These are phyloP conservation scores for Salmacisia buchloeana DNA, from an alignment of 1,284 basidiomycete species.

Conservation along the genomic window DNA sequence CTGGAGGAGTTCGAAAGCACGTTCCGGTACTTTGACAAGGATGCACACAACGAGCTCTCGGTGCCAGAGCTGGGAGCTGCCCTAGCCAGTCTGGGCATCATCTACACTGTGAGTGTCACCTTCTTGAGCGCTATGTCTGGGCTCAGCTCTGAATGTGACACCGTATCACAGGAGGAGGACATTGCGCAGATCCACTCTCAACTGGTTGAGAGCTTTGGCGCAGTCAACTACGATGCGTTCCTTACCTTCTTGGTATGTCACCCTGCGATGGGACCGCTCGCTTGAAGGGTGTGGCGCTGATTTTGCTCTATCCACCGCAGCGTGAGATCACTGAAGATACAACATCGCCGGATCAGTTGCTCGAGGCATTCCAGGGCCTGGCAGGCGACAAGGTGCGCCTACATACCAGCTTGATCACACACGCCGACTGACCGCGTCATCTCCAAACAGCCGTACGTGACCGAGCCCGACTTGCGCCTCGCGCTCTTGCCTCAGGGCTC, in stretches of 20 bases:
- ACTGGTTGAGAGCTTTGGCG: slow-evolving; percentile 75
- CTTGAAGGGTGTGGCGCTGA: neutral
- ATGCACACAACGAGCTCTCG: slow-evolving; percentile 79
- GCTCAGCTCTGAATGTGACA: neutral
- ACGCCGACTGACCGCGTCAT: neutral
- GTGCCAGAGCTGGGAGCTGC: slow-evolving; percentile 84
- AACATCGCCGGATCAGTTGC: slow-evolving; percentile 82
- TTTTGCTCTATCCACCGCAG: neutral
- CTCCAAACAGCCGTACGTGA: slow-evolving; percentile 68
- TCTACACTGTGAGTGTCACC: slow-evolving; percentile 60
- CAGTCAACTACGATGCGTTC: slow-evolving; percentile 88
- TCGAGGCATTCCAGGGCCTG: slow-evolving; percentile 86
- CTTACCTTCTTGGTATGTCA: slow-evolving; percentile 75
- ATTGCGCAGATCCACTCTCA: slow-evolving; percentile 78
- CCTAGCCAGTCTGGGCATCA: slow-evolving; percentile 85
- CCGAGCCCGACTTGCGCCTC: slow-evolving; percentile 82
- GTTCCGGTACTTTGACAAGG: slow-evolving; percentile 94
- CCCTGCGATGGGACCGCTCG: neutral
- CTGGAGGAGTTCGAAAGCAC: slow-evolving; percentile 95
- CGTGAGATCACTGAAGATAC: slow-evolving; percentile 88
- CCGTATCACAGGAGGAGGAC: slow-evolving; percentile 65
- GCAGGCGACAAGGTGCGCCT: slow-evolving; percentile 74
- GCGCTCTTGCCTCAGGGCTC: slow-evolving; percentile 74
- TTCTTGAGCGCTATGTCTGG: too few species aligned
- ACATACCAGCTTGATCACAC: slow-evolving; percentile 5